phyloP scores from a whole-genome alignment of 495 filamentous ascomycete species.

The Niebla homalea region DNA sequence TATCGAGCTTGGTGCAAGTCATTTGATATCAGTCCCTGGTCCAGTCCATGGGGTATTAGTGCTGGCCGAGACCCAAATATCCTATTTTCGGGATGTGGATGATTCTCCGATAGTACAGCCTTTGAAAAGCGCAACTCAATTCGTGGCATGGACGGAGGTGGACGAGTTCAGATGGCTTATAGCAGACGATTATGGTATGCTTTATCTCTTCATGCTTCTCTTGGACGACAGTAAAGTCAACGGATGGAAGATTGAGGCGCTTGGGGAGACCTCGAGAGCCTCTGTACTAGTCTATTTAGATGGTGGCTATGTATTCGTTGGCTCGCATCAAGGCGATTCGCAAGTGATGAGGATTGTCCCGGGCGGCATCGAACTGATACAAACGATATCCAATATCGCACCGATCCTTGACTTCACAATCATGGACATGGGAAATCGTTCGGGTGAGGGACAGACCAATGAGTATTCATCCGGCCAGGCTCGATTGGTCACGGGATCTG shows the following conservation, averaged over 20 bases:
- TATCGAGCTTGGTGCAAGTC: constrained; percentile 57
- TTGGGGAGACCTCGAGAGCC: constrained; percentile 62
- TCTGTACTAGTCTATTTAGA: constrained; percentile 68
- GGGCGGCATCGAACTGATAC: constrained; percentile 46
- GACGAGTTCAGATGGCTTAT: constrained; percentile 70
- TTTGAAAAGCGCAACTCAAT: constrained; percentile 62
- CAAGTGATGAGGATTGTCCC: constrained; percentile 58
- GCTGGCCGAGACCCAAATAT: constrained; percentile 70
- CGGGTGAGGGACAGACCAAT: constrained; percentile 63
- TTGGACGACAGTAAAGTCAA: constrained; percentile 51
- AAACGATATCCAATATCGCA: constrained; percentile 72
- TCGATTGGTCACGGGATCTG: constrained; percentile 82
- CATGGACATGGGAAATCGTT: constrained; percentile 84
- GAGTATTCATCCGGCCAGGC: constrained; percentile 93
- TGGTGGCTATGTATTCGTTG: constrained; percentile 63
- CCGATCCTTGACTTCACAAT: constrained; percentile 87
- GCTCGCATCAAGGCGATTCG: constrained; percentile 84
- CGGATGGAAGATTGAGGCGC: constrained; percentile 50
- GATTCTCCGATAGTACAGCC: constrained; percentile 44
- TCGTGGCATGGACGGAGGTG: constrained; percentile 76
- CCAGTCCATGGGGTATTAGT: constrained; percentile 62
- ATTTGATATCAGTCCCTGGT: constrained; percentile 71
- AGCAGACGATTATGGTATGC: constrained; percentile 74
- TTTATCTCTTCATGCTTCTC: constrained; percentile 68
- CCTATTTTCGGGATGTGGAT: constrained; percentile 62